Evolutionary conservation across 345 rosid genomes (phyloP).

Genomic region (Eucalyptus victrix): DNA sequence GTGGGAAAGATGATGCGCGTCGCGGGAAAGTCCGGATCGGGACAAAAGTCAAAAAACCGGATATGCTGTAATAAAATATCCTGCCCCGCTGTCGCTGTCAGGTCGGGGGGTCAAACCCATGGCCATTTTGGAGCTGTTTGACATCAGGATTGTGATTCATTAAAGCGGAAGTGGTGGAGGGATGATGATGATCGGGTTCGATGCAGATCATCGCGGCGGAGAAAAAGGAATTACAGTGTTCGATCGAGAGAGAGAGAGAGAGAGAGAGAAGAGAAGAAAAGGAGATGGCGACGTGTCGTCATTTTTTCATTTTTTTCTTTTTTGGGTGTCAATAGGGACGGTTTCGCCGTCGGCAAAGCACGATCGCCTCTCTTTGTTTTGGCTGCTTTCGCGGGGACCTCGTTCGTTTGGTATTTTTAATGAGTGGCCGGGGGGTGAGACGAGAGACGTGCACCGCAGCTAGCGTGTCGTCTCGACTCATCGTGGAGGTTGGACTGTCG

Average conservation of each 20-base stretch:
- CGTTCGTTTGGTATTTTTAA: background rate
- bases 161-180: background rate
- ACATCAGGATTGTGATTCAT: too few species aligned
- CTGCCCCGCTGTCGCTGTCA: background rate
- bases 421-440: background rate
- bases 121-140: background rate
- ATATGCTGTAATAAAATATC: background rate
- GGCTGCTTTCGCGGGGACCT: background rate
- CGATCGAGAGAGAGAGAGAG: background rate
- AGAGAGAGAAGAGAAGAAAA: background rate
- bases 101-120: accelerated
- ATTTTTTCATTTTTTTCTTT: background rate
- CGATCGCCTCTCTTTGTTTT: background rate
- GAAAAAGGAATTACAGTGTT: background rate
- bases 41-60: background rate
- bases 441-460: background rate
- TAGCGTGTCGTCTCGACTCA: background rate
- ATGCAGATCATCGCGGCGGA: background rate
- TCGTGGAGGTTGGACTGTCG: background rate
- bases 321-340: background rate
- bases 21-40: background rate
- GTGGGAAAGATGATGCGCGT: background rate
- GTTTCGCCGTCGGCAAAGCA: background rate
- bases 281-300: background rate
- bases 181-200: background rate